These are phyloP conservation scores for Candida coleopterorum DNA, from an alignment of 805 yeast genomes.

Conservation along the genomic window DNA sequence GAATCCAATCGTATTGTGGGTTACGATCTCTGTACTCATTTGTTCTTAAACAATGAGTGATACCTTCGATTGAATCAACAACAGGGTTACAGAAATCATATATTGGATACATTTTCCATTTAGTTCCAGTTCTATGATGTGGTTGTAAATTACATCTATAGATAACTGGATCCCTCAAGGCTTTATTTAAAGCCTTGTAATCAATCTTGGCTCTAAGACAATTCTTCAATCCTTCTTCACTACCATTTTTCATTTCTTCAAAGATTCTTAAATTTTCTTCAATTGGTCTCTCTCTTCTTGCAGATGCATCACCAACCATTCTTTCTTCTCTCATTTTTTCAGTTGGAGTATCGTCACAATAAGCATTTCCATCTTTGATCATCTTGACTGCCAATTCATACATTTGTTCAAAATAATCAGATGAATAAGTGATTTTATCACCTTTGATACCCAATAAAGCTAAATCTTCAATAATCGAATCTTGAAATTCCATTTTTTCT, in stretches of 20 bases:
- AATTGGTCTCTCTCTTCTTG: conserved; percentile 85
- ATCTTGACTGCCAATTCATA: conserved; percentile 77
- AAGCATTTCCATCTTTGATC: conserved; percentile 95
- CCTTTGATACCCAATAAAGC: conserved; percentile 88
- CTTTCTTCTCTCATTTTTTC: conserved; percentile 98
- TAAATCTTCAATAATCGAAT: conserved; percentile 90
- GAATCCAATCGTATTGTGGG: conserved; percentile 97
- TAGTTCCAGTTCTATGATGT: conserved; percentile 90
- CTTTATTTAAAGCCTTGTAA: conserved; percentile 84
- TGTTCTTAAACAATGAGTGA: conserved; percentile 96
- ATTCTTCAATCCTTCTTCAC: conserved; percentile 86
- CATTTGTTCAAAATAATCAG: conserved; percentile 91
- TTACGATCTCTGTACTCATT: conserved; percentile 98
- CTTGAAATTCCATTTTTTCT: conserved; percentile 92
- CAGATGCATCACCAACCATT: conserved; percentile 93
- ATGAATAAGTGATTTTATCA: conserved; percentile 81
- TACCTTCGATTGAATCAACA: conserved; percentile 94
- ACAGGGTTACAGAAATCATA: conserved; percentile 98
- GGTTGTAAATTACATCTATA: conserved; percentile 97
- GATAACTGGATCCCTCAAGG: conserved; percentile 96
- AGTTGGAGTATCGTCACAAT: conserved; percentile 93
- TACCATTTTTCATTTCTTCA: conserved; percentile 90
- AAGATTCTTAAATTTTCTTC: conserved; percentile 88
- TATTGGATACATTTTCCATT: conserved; percentile 97
- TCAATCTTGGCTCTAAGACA: conserved; percentile 97